Conservation (phyloP, 2,329 filamentous ascomycete genomes). For the Trichophyton benhamiae region DNA sequence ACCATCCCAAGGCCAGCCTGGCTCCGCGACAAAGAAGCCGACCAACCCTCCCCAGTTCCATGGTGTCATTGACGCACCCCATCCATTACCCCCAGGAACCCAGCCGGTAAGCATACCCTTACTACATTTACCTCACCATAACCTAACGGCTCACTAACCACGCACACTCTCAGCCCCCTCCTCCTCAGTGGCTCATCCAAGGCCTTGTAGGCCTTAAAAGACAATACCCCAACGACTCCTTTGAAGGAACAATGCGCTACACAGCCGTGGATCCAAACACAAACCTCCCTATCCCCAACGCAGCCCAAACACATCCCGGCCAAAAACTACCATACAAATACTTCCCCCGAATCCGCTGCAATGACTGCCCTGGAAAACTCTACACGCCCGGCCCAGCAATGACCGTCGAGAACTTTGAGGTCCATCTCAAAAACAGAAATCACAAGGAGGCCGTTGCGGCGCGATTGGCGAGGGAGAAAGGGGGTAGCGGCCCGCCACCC, state of each 20-base stretch:
- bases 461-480: background rate
- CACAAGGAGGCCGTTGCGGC: conserved; percentile 58
- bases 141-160: conserved; percentile 8
- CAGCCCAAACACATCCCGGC: conserved; percentile 42
- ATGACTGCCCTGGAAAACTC: conserved; percentile 83
- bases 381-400: conserved; percentile 82
- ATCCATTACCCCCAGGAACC: conserved; percentile 31
- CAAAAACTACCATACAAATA: conserved; percentile 63
- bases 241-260: conserved; percentile 86
- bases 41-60: conserved; percentile 26
- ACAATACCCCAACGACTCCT: conserved; percentile 64
- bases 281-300: conserved; percentile 48
- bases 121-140: background rate
- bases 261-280: conserved; percentile 64
- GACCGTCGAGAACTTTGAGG: conserved; percentile 81
- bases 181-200: conserved; percentile 70
- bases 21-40: conserved; percentile 19
- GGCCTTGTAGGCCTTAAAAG: conserved; percentile 61
- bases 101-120: conserved; percentile 30
- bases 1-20: conserved; percentile 14
- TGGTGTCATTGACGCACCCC: conserved; percentile 35
- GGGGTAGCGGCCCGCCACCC: background rate
- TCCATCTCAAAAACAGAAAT: conserved; percentile 73
- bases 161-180: conserved; percentile 50
- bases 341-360: conserved; percentile 77